These are phyloP conservation scores for Kodamaea sp. DNA, from an alignment of 1,139 yeast species.

Conservation along the genomic window DNA sequence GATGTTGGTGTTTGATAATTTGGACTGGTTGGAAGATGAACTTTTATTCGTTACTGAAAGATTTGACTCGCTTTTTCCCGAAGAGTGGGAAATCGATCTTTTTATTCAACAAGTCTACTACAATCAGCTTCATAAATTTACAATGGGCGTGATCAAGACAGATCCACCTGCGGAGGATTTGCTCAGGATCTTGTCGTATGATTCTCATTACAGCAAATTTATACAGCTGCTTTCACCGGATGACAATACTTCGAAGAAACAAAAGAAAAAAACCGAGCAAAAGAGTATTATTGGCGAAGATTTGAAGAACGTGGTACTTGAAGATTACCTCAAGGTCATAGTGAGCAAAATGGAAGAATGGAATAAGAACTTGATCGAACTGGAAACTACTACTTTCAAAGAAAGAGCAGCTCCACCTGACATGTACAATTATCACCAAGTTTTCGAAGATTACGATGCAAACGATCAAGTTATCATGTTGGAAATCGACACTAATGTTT, in stretches of 20 bases:
- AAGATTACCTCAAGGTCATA: constrained; percentile 70
- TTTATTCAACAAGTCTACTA: constrained; percentile 68
- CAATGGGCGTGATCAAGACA: constrained; percentile 57
- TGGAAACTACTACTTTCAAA: constrained; percentile 61
- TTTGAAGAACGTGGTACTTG: constrained; percentile 56
- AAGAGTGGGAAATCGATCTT: constrained; percentile 66
- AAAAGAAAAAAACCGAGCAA: constrained; percentile 32
- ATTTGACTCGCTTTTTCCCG: constrained; percentile 59
- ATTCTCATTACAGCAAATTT: constrained; percentile 56
- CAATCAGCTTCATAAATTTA: constrained; percentile 56
- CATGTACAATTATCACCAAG: constrained; percentile 39
- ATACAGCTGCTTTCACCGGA: constrained; percentile 27
- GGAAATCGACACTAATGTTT: constrained; percentile 68
- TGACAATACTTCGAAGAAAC: constrained; percentile 15
- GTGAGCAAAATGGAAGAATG: constrained; percentile 76
- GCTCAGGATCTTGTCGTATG: constrained; percentile 66
- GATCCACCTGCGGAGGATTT: constrained; percentile 75
- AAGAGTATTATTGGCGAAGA: constrained; percentile 66
- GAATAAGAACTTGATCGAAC: constrained; percentile 62
- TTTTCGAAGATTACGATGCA: constrained; percentile 40
- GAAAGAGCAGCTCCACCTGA: constrained; percentile 70
- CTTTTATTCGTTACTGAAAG: constrained; percentile 60
- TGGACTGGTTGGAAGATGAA: constrained; percentile 86
- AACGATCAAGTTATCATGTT: constrained; percentile 57
- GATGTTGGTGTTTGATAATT: constrained; percentile 61